Conservation (phyloP, 768 basidiomycete species). For the Boletus rex-veris region DNA sequence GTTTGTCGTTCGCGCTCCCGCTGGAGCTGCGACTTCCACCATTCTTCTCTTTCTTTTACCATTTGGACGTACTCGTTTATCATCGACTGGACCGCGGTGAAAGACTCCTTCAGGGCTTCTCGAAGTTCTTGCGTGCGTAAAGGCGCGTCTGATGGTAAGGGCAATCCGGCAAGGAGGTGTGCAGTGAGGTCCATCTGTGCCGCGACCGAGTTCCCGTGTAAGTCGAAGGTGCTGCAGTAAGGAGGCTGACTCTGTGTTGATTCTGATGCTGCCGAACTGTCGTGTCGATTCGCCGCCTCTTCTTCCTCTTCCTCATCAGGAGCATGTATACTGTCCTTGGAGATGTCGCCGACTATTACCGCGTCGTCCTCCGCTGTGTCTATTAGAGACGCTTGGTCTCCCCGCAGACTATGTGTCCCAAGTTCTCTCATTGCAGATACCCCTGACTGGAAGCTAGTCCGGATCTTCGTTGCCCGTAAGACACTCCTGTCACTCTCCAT, state of each 20-base stretch:
- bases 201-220: conserved; percentile 64
- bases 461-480: conserved; percentile 27
- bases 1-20: conserved; percentile 59
- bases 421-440: conserved; percentile 22
- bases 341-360: background rate
- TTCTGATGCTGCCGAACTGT: conserved; percentile 45
- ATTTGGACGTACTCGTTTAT: conserved; percentile 68
- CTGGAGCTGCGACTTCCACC: conserved; percentile 64
- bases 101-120: conserved; percentile 57
- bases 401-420: conserved; percentile 21
- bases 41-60: conserved; percentile 75
- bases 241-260: conserved; percentile 46
- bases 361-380: conserved; percentile 21
- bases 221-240: conserved; percentile 53
- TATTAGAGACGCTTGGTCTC: conserved; percentile 24
- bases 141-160: conserved; percentile 30
- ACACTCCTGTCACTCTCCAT: conserved; percentile 48
- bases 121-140: conserved; percentile 34
- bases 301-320: conserved; percentile 28
- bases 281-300: conserved; percentile 36
- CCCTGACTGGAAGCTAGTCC: conserved; percentile 32
- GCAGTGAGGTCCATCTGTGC: conserved; percentile 78
- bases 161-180: conserved; percentile 55
- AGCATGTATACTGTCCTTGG: conserved; percentile 24
- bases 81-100: conserved; percentile 53